Percentiles rank a stretch among this genome's conserved stretches.
These are phyloP conservation scores for Sporormia fimetaria DNA, from an alignment of 495 filamentous ascomycete species.

Conservation along the genomic window DNA sequence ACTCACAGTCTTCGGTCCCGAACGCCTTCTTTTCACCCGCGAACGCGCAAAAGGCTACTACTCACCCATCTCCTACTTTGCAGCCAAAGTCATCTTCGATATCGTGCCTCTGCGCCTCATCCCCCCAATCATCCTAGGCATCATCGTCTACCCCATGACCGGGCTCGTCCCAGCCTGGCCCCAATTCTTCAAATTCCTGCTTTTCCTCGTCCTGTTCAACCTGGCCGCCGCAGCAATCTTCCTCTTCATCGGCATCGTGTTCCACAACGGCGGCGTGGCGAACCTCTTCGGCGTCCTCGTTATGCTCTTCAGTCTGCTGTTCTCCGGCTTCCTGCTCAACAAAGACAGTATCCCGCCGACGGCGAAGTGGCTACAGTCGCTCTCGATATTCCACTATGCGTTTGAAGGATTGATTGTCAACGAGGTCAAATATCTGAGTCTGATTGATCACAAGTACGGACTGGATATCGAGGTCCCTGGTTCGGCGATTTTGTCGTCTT, in stretches of 20 bases:
- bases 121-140: conserved; percentile 91
- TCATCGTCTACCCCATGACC: conserved; percentile 96
- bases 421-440: conserved; percentile 80
- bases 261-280: conserved; percentile 83
- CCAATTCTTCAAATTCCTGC: conserved; percentile 82
- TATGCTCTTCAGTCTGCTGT: conserved; percentile 94
- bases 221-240: conserved; percentile 85
- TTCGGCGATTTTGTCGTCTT: conserved; percentile 82
- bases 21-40: conserved; percentile 83
- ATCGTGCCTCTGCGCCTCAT: conserved; percentile 89
- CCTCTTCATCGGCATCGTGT: conserved; percentile 91
- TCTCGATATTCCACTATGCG: conserved; percentile 98
- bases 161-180: conserved; percentile 74
- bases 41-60: conserved; percentile 98
- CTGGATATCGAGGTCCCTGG: conserved; percentile 94
- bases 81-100: conserved; percentile 88
- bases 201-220: conserved; percentile 92
- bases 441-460: conserved; percentile 85
- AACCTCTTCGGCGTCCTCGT: conserved; percentile 91
- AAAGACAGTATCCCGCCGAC: conserved; percentile 79
- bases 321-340: conserved; percentile 87
- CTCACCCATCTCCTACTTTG: conserved; percentile 91
- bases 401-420: conserved; percentile 97
- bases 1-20: conserved; percentile 85
- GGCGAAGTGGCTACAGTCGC: conserved; percentile 74